Evolutionary conservation across 352 stramenopile species (phyloP).

Genomic region (Phytophthora pistaciae): DNA sequence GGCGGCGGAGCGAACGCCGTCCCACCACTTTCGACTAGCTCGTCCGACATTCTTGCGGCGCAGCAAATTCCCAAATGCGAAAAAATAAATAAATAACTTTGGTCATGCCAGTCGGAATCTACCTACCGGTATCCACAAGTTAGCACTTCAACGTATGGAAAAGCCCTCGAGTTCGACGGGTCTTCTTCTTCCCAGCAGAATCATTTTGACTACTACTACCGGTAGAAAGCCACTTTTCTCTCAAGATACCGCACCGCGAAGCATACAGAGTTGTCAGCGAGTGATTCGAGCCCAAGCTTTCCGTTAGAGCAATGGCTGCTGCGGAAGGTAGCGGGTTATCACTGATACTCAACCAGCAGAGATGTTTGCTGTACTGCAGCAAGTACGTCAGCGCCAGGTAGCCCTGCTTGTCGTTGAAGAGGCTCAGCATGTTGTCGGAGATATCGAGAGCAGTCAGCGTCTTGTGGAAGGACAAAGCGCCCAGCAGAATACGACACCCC

Average conservation of each 20-base stretch:
- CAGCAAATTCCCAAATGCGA: neutral
- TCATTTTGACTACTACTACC: neutral
- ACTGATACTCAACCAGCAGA: constrained; percentile 56
- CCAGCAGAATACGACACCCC: constrained; percentile 63
- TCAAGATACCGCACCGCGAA: constrained; percentile 34
- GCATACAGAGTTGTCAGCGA: constrained; percentile 53
- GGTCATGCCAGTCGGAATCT: no score
- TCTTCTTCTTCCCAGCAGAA: neutral
- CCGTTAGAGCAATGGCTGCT: constrained; percentile 22
- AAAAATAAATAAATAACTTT: neutral
- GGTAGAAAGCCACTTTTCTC: constrained; percentile 7
- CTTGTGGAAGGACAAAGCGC: constrained; percentile 58
- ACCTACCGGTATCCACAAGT: no score
- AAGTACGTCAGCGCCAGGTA: constrained; percentile 64
- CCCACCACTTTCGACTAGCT: no score
- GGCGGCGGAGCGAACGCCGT: no score
- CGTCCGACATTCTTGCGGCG: no score
- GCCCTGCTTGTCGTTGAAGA: constrained; percentile 67
- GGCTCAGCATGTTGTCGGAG: constrained; percentile 58
- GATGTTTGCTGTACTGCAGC: constrained; percentile 54
- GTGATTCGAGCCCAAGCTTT: constrained; percentile 40
- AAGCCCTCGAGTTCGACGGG: constrained; percentile 2
- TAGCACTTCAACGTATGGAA: constrained; percentile 35
- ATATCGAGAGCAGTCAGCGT: constrained; percentile 66
- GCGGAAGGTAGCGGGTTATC: constrained; percentile 43